phyloP scores from a whole-genome alignment of 768 basidiomycete genomes.

The Jaapia argillacea region DNA sequence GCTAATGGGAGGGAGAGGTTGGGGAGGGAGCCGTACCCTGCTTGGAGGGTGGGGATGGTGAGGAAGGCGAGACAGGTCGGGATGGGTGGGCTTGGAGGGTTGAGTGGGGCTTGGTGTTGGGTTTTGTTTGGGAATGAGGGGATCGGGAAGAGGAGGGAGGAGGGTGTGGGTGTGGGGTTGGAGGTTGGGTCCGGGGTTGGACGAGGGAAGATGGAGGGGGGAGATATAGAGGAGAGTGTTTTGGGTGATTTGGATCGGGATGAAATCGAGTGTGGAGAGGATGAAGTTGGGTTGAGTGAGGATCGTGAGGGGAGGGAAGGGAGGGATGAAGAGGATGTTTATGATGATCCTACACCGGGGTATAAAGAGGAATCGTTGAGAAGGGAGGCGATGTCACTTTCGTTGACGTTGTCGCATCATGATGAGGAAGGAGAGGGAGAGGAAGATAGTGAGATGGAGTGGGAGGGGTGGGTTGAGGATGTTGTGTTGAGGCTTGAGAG shows the following conservation, averaged over 20 bases:
- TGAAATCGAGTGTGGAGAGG: too few relatives aligned
- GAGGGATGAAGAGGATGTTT: too few relatives aligned
- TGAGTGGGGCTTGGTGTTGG: not conserved
- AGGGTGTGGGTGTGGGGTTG: not conserved
- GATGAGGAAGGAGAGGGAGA: not conserved
- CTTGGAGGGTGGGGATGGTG: not conserved
- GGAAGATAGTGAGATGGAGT: not conserved
- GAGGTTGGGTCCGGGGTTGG: not conserved
- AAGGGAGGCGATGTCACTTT: too few relatives aligned
- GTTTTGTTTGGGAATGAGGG: not conserved
- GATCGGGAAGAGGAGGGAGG: not conserved
- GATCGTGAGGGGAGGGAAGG: too few relatives aligned
- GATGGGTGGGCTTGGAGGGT: not conserved
- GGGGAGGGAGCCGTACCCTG: not conserved
- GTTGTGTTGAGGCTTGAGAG: too few relatives aligned
- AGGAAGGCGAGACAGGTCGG: not conserved
- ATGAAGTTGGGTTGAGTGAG: too few relatives aligned
- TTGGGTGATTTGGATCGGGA: too few relatives aligned
- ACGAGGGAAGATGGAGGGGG: not conserved
- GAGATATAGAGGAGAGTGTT: too few relatives aligned
- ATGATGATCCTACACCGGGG: too few relatives aligned
- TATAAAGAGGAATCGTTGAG: too few relatives aligned
- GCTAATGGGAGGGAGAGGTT: too few relatives aligned
- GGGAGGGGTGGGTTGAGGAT: not conserved
- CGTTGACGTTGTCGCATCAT: too few relatives aligned